These are phyloP conservation scores for Hymenoscyphus scutula DNA, from an alignment of 2,329 filamentous ascomycete species.

Conservation along the genomic window DNA sequence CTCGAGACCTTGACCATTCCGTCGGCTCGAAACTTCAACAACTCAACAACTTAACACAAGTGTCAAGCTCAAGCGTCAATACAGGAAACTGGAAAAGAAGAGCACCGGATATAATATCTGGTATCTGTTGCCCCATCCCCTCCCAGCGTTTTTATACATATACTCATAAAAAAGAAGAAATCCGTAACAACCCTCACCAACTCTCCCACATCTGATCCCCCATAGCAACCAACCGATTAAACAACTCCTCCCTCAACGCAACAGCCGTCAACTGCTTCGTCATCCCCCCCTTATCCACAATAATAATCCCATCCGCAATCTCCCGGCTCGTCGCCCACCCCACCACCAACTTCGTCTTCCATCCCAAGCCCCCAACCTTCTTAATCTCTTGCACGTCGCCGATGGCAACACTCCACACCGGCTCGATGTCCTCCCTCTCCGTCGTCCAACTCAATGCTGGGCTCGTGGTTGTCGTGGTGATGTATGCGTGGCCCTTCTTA, in stretches of 20 bases:
- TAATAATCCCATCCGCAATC: constrained; percentile 66
- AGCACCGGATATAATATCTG: too few relatives aligned
- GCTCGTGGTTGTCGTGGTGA: constrained; percentile 55
- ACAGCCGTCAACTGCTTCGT: constrained; percentile 67
- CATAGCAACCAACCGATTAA: constrained; percentile 75
- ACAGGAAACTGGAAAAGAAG: too few relatives aligned
- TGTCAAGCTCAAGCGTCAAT: too few relatives aligned
- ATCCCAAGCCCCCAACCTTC: constrained; percentile 78
- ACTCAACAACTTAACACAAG: too few relatives aligned
- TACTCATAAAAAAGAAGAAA: too few relatives aligned
- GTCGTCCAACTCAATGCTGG: constrained; percentile 56
- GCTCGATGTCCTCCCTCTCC: constrained; percentile 46
- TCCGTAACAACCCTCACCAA: too few relatives aligned
- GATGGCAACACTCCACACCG: constrained; percentile 68
- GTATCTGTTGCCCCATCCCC: too few relatives aligned
- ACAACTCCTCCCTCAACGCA: constrained; percentile 70
- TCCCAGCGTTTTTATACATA: too few relatives aligned
- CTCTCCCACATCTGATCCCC: constrained; percentile 81
- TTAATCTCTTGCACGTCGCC: constrained; percentile 55
- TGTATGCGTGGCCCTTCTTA: constrained; percentile 69
- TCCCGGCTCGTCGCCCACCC: constrained; percentile 74
- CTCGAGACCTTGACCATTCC: too few relatives aligned
- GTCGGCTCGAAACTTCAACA: too few relatives aligned
- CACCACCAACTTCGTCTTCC: constrained; percentile 80
- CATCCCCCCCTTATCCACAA: constrained; percentile 45